Evolutionary conservation across 2,329 filamentous ascomycete genomes (phyloP).

Genomic region (Cercospora sp.): DNA sequence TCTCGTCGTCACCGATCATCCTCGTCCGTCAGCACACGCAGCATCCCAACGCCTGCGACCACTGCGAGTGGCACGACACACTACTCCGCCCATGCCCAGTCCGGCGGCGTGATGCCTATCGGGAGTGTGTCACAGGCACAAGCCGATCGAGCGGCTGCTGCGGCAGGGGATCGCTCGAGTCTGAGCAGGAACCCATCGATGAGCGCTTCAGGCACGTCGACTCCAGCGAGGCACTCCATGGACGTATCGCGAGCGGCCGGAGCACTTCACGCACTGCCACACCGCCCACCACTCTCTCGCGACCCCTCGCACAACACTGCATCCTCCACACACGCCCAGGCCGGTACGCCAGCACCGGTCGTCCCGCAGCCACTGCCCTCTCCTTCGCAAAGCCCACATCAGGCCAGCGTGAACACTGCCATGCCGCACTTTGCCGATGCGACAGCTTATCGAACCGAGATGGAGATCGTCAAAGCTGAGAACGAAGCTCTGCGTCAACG

Average conservation of each 20-base stretch:
- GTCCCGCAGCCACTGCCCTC: constrained; percentile 25
- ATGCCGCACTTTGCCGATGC: constrained; percentile 43
- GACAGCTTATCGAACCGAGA: constrained; percentile 46
- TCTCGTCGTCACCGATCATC: constrained; percentile 52
- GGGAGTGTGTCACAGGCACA: constrained; percentile 39
- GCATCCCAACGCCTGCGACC: constrained; percentile 33
- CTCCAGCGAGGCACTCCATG: constrained; percentile 37
- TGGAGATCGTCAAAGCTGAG: constrained; percentile 52
- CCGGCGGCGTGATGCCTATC: constrained; percentile 25
- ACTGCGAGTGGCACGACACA: constrained; percentile 21
- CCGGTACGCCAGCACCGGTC: constrained; percentile 27
- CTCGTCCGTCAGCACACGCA: constrained; percentile 34
- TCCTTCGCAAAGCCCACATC: constrained; percentile 27
- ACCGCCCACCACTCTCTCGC: constrained; percentile 38
- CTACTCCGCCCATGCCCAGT: constrained; percentile 27
- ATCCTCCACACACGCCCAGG: constrained; percentile 31
- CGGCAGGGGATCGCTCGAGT: constrained; percentile 22
- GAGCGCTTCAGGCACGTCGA: constrained; percentile 37
- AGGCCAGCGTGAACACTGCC: constrained; percentile 23
- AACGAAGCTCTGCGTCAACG: constrained; percentile 51
- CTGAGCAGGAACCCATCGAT: constrained; percentile 39
- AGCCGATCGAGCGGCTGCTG: constrained; percentile 39
- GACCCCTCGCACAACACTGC: constrained; percentile 32
- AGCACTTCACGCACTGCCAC: constrained; percentile 33
- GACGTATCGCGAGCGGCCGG: constrained; percentile 29